phyloP scores from a whole-genome alignment of 108 stramenopile genomes.

The Skeletonema potamos region DNA sequence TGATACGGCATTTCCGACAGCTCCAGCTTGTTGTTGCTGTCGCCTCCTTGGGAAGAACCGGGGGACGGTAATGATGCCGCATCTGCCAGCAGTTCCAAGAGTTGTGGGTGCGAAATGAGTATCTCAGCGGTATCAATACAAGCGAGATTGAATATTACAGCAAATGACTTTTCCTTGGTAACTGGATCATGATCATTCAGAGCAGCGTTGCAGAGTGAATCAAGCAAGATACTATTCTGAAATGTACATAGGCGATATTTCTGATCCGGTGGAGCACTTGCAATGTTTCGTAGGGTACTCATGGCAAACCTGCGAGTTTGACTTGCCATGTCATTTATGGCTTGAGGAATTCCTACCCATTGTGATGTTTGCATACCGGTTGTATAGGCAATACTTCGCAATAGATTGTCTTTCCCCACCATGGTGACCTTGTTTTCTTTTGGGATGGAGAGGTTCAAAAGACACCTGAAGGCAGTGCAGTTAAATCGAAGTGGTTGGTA shows the following conservation, averaged over 20 bases:
- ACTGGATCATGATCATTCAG: not conserved
- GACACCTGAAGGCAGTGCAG: constrained; percentile 13
- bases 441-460: constrained; percentile 7
- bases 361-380: not conserved
- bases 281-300: not conserved
- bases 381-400: not conserved
- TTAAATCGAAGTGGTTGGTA: constrained; percentile 12
- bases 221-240: not conserved
- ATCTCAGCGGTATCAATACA: not conserved
- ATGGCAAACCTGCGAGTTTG: not conserved
- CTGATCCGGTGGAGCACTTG: not conserved
- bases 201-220: not conserved
- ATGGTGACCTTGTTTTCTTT: constrained; percentile 1
- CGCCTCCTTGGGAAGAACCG: not conserved
- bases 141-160: not conserved
- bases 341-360: not conserved
- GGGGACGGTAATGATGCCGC: not conserved
- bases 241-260: not conserved
- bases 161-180: not conserved
- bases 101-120: not conserved
- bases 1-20: constrained; percentile 1
- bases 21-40: not conserved
- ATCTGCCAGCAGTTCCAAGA: not conserved
- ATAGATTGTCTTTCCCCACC: not conserved
- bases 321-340: not conserved